A percentile compares a stretch with the other conserved stretches of the same genome.
Evolutionary conservation across 257 asterid species (phyloP).

Genomic region (Fraxinus americana): DNA sequence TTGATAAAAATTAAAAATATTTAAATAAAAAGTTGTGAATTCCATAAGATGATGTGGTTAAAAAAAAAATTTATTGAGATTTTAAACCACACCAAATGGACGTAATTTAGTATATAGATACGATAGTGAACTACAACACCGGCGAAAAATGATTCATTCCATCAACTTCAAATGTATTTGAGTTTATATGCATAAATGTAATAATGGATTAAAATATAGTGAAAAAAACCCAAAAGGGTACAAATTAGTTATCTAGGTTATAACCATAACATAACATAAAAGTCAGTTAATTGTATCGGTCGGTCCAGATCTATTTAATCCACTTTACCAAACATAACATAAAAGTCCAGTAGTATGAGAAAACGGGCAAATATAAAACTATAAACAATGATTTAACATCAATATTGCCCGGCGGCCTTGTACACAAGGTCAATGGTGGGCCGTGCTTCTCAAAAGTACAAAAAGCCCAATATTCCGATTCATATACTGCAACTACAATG

Average conservation of each 20-base stretch:
- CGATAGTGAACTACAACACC: no score
- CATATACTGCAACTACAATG: background rate
- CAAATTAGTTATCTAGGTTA: no score
- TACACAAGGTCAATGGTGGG: background rate
- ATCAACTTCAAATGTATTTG: background rate
- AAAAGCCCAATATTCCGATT: background rate
- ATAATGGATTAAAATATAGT: no score
- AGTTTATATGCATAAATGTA: no score
- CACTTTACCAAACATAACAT: background rate
- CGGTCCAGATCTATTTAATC: background rate
- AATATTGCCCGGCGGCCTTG: background rate
- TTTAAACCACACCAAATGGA: no score
- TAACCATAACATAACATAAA: background rate
- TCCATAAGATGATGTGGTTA: no score
- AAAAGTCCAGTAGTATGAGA: background rate
- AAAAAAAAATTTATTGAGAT: no score
- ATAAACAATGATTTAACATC: background rate
- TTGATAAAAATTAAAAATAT: no score
- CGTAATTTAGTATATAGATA: no score
- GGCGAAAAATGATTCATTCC: no score
- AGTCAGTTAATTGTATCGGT: background rate
- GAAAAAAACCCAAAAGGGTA: no score
- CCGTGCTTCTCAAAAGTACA: background rate
- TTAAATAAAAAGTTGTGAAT: no score
- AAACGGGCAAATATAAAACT: background rate